Evolutionary conservation across 257 asterid genomes (phyloP), one percentile per base, ranked within the genome.

Genomic region (Echites panduratus): DNA sequence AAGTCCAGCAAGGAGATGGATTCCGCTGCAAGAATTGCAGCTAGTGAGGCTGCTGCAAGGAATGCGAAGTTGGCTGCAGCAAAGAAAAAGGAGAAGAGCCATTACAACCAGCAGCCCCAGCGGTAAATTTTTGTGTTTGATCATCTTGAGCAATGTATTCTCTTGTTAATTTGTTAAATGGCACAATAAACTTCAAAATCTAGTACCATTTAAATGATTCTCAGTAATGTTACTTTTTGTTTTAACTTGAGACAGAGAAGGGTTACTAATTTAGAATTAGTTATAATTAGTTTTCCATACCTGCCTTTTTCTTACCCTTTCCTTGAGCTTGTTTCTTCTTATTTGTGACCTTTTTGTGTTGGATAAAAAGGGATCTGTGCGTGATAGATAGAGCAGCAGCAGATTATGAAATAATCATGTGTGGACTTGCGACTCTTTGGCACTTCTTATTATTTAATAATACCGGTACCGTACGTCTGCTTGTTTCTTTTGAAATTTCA

Each of bases 41-140:
- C 98, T 27, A 71, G 73, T 80, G 99, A 94, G 84, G 97, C 96
- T 74, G 97, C 99, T 13, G 97, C 99, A 32, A 89, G 99, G 83
- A 91, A 73, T 70, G 97, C 97, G 40, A 91, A 74, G 79, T 83
- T 91, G 57, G 95, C 95, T 59, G 97, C 97, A 40, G 96, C 98
- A 48, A 95, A 90, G 85, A 95, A 95, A 85, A 91, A 95, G 80
- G 99, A 95, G 90, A 95, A 87, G 89, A 95, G 80, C 76, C 97
- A 94, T 76, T 91, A 91, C 84, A 91, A 94, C 77, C 97, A 94
- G 83, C 99, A 94, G 77, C 99, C 95, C 10, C 80, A 79, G 63
- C 85, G 97, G 89, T 89, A 83, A 87, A 75, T 27, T 16, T 47
- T 70, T 76, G 45, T 5, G 73, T 47, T 48, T 54, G 67, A 43